A percentile compares a stretch with the other conserved stretches of the same genome.
These are phyloP conservation scores for Leavenworthia alabamica DNA, from an alignment of 345 rosid genomes.

Conservation along the genomic window DNA sequence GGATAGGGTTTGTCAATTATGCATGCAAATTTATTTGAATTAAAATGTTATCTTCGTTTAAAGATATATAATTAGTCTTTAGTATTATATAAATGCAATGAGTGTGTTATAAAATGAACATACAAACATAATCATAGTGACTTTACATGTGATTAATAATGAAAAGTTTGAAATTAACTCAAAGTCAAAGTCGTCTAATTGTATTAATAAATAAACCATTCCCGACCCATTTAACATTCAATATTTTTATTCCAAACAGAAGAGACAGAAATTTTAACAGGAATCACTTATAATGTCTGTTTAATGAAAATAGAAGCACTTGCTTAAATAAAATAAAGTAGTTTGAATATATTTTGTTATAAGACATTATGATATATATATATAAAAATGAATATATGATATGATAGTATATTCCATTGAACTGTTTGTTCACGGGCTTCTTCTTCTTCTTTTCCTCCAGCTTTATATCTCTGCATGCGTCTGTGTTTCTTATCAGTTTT, in stretches of 20 bases:
- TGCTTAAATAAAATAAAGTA: too few species aligned
- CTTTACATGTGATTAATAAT: slow-evolving; percentile 29
- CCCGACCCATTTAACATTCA: background rate
- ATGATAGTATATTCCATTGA: too few species aligned
- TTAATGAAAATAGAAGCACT: too few species aligned
- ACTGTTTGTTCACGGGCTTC: too few species aligned
- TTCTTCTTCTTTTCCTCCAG: too few species aligned
- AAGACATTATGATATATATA: too few species aligned
- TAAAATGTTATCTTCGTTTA: slow-evolving; percentile 11
- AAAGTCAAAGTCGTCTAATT: slow-evolving; percentile 28
- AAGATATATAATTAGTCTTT: background rate
- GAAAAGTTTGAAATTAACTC: slow-evolving; percentile 24
- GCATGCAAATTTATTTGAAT: slow-evolving; percentile 18
- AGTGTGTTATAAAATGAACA: slow-evolving; percentile 8
- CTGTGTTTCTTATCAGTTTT: too few species aligned
- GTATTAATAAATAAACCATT: background rate
- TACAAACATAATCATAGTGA: slow-evolving; percentile 24
- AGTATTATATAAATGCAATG: background rate
- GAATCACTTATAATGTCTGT: background rate
- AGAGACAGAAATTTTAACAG: slow-evolving; percentile 2
- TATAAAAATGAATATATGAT: too few species aligned
- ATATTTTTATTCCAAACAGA: background rate
- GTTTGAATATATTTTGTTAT: too few species aligned
- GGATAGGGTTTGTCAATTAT: background rate
- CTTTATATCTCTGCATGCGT: too few species aligned